Percentiles rank a stretch among this genome's conserved stretches.
Conservation (phyloP, 78 protist genomes). For the Fonticula alba region DNA sequence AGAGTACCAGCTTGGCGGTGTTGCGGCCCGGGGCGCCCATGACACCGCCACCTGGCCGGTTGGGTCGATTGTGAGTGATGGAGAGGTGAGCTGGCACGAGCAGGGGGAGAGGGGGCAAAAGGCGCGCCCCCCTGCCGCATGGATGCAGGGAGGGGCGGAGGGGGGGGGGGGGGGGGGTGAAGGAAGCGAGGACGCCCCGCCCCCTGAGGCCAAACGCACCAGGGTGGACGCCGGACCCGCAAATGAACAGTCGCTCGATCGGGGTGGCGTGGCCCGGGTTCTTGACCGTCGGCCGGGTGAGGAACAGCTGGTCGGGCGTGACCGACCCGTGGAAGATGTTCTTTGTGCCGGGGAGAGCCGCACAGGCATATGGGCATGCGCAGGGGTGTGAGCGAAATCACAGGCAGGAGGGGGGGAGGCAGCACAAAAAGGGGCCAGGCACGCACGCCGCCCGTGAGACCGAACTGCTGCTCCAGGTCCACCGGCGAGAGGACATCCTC, state of each 20-base stretch:
- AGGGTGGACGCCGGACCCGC: conserved; percentile 36
- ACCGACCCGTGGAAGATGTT: conserved; percentile 38
- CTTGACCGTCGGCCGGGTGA: conserved; percentile 8
- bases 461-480: conserved; percentile 30
- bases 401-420: no score
- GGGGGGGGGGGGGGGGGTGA: background rate
- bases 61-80: no score
- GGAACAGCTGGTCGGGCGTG: conserved; percentile 21
- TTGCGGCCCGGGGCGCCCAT: conserved; percentile 45
- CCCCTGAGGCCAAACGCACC: conserved; percentile 12
- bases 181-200: background rate
- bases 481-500: conserved; percentile 21
- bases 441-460: conserved; percentile 13
- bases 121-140: background rate
- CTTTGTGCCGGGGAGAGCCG: background rate
- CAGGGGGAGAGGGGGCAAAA: no score
- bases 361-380: no score
- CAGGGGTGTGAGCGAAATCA: no score
- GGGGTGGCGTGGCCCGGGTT: conserved; percentile 10
- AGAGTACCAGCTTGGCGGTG: conserved; percentile 1
- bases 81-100: no score
- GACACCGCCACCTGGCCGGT: conserved; percentile 50
- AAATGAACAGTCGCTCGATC: conserved; percentile 13
- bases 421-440: background rate
- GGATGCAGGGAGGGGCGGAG: background rate